A percentile compares a stretch with the other conserved stretches of the same genome.
These are phyloP conservation scores for Stagonosporopsis chrysanthemi DNA, from an alignment of 2,329 filamentous ascomycete species.

Conservation along the genomic window DNA sequence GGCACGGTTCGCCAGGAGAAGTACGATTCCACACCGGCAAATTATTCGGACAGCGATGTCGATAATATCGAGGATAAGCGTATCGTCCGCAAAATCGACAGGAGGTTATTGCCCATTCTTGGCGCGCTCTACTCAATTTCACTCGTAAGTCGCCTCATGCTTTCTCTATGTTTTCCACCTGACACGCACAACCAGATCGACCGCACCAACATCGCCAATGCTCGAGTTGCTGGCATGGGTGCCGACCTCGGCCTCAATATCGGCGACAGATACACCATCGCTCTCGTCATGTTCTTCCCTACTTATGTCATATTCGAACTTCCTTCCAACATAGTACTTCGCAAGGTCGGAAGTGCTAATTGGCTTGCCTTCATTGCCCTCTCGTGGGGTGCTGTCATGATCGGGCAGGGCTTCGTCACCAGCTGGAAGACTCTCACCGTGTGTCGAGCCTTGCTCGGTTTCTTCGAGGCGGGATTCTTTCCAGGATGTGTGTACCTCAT, in stretches of 20 bases:
- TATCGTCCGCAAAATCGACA: constrained; percentile 44
- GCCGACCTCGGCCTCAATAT: constrained; percentile 30
- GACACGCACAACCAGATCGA: constrained; percentile 1
- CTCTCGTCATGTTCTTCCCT: constrained; percentile 38
- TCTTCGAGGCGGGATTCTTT: constrained; percentile 39
- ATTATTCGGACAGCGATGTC: constrained; percentile 12
- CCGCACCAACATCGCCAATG: constrained; percentile 29
- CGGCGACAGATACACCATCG: constrained; percentile 36
- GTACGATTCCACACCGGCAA: constrained; percentile 2
- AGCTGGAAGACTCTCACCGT: constrained; percentile 33
- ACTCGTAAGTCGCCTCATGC: constrained; percentile 42
- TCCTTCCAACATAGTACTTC: constrained; percentile 35
- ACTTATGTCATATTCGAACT: constrained; percentile 36
- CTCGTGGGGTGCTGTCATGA: constrained; percentile 37
- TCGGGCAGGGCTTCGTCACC: constrained; percentile 36
- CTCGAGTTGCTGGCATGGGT: constrained; percentile 38
- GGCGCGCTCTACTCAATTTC: constrained; percentile 50
- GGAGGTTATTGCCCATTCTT: constrained; percentile 50
- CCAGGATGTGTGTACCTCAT: constrained; percentile 41
- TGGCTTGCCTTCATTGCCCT: constrained; percentile 38
- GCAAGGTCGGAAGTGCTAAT: constrained; percentile 37
- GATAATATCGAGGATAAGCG: constrained; percentile 30
- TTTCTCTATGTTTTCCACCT: background rate
- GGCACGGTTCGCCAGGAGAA: constrained; percentile 18
- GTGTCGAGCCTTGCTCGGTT: constrained; percentile 33